Conservation (phyloP, 192 early-diverging fungal species). For the Linnemannia schmuckeri region DNA sequence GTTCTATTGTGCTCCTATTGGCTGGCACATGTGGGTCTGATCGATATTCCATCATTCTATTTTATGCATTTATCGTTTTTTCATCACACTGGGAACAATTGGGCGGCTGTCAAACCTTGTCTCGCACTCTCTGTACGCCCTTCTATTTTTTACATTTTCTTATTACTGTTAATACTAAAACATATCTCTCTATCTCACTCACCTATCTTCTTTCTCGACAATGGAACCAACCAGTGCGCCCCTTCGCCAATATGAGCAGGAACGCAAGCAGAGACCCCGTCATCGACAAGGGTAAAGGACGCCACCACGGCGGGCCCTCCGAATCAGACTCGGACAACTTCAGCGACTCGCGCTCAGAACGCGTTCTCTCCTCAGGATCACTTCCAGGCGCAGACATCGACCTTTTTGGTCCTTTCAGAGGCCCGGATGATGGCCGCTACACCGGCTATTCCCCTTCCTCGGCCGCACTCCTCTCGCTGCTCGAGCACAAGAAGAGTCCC, state of each 20-base stretch:
- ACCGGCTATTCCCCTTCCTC: slow-evolving; percentile 71
- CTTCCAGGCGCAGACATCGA: slow-evolving; percentile 15
- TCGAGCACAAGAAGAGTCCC: slow-evolving; percentile 61
- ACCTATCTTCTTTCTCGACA: neutral
- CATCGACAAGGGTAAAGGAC: slow-evolving; percentile 19
- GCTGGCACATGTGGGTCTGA: neutral
- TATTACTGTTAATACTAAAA: neutral
- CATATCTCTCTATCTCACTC: neutral
- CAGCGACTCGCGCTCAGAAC: slow-evolving; percentile 21
- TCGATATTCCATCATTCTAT: neutral
- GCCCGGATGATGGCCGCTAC: slow-evolving; percentile 70
- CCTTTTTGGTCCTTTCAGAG: slow-evolving; percentile 34
- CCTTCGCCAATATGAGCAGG: slow-evolving; percentile 16
- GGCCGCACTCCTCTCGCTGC: slow-evolving; percentile 70
- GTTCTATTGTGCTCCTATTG: slow-evolving; percentile 2
- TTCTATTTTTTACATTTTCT: neutral
- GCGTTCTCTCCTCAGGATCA: slow-evolving; percentile 6
- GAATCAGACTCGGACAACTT: slow-evolving; percentile 45
- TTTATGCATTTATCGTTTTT: slow-evolving; percentile 6
- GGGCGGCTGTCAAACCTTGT: neutral
- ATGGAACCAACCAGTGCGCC: neutral
- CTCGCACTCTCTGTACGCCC: neutral
- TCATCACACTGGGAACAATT: neutral
- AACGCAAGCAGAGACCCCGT: slow-evolving; percentile 12
- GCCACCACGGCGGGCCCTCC: neutral